Conservation (phyloP, 129 eudicot species). For the Lonicera japonica region DNA sequence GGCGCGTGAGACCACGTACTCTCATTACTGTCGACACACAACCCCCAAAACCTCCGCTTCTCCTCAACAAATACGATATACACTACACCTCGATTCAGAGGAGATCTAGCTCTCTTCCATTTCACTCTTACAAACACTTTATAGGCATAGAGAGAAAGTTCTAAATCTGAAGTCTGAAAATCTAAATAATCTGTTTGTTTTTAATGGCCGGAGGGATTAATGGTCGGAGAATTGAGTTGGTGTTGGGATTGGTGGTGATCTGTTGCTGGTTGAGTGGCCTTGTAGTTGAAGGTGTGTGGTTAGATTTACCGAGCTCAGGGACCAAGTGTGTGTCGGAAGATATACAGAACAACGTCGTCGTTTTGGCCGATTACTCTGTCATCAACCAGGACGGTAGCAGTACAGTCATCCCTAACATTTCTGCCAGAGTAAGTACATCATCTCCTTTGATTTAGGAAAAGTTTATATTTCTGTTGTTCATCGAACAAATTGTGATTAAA, state of each 20-base stretch:
- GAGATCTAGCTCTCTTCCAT: neutral
- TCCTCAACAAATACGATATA: neutral
- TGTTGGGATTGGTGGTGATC: neutral
- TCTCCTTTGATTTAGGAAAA: neutral
- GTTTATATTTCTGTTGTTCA: no score
- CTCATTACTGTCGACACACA: no score
- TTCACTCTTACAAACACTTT: no score
- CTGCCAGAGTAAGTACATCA: constrained; percentile 31
- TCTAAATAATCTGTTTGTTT: no score
- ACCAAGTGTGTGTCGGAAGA: constrained; percentile 69
- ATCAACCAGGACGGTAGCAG: constrained; percentile 23
- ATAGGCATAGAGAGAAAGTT: no score
- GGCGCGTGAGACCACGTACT: no score
- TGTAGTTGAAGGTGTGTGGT: constrained; percentile 32
- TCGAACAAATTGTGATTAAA: neutral
- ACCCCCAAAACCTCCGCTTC: no score
- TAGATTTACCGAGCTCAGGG: constrained; percentile 48
- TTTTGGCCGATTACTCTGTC: constrained; percentile 47
- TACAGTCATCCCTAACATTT: constrained; percentile 21
- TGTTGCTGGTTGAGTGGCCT: neutral
- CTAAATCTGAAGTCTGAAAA: no score
- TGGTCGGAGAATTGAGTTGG: neutral
- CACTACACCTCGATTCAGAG: neutral
- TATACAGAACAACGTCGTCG: constrained; percentile 52
- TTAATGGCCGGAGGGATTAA: neutral